Evolutionary conservation across 2,329 filamentous ascomycete species (phyloP).

Genomic region (Calonectria leucothoes): DNA sequence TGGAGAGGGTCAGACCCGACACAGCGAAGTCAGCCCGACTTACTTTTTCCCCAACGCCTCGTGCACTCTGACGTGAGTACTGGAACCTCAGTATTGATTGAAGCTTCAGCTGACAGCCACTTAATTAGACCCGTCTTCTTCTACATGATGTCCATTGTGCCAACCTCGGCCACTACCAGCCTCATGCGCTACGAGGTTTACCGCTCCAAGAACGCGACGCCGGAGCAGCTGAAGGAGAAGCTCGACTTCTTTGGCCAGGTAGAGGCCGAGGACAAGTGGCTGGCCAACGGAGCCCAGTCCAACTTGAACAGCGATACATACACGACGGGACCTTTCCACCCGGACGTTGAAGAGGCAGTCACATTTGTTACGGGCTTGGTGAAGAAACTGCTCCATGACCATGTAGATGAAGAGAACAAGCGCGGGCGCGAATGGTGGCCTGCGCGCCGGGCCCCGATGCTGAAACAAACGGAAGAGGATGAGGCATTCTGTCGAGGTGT

Average conservation of each 20-base stretch:
- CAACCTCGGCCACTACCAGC: constrained; percentile 59
- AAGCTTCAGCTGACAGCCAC: not conserved
- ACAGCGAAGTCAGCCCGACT: constrained; percentile 56
- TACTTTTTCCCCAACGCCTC: constrained; percentile 63
- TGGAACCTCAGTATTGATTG: not conserved
- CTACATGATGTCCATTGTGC: constrained; percentile 71
- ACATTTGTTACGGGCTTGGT: constrained; percentile 10
- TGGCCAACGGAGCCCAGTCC: constrained; percentile 67
- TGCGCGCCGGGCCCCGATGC: constrained; percentile 7
- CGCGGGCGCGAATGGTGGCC: constrained; percentile 20
- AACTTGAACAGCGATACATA: constrained; percentile 72
- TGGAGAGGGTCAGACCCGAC: constrained; percentile 51
- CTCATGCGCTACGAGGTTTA: constrained; percentile 72
- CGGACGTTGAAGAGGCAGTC: constrained; percentile 63
- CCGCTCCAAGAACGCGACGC: constrained; percentile 66
- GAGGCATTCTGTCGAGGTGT: constrained; percentile 18
- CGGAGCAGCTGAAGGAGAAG: constrained; percentile 67
- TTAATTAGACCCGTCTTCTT: constrained; percentile 67
- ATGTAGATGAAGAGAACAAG: constrained; percentile 18
- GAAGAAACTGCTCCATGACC: constrained; percentile 13
- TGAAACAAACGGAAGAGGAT: not conserved
- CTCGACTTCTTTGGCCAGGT: constrained; percentile 70
- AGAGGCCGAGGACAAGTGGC: constrained; percentile 71
- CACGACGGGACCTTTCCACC: constrained; percentile 71
- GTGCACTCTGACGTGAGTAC: constrained; percentile 59